Base-by-base conservation (phyloP, 768 basidiomycete genomes). In the Rubroboletus pulcherrimus region DNA sequence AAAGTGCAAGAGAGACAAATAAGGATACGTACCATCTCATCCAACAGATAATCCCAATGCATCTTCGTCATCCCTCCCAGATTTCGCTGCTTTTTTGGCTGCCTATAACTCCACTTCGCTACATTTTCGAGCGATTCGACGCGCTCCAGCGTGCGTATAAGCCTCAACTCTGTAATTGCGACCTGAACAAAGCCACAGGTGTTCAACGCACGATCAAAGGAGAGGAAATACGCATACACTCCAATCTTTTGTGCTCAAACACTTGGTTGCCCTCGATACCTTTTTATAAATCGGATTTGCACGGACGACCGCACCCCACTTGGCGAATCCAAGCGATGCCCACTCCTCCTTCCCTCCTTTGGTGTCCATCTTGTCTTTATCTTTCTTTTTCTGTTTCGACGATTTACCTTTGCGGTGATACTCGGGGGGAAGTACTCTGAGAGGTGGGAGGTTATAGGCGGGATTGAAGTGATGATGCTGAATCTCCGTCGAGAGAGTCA, bases 21-120 rank as follows among this genome's bases (percentile, higher is more conserved):
- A 33, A 41, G 17, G 39, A 30, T 19, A 75, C 81, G 62, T 52
- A 91, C 93, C 93, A 98, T 93, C 73, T 99, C 97, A 57, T 98
- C 96, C 71, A 99, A 73, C 34, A 99, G 77, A 71, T 94, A 90
- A 68, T 98, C 97, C 93, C 93, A 95, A 66, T 98, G 93, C 1
- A 87, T 84, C 73, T 95, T 97, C 3, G 77, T 75, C 47, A 86
- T 62, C 1, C 86, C 84, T 21, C 87, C 85, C 17, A 93, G 79
- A 30, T 85, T 88, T 55, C 90, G 80, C 66, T 95, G 91, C 71
- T 94, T 96, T 73, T 96, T 98, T 10, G 94, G 93, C 66, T 99
- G 97, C 50, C 96, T 77, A 63, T 96, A 91, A 61, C 89, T 89
- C 96, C 97, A 99, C 35, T 83, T 77, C 4, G 86, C 86, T 11